Conservation (phyloP, 2,329 filamentous ascomycete species). For the Aspergillus arachidicola region DNA sequence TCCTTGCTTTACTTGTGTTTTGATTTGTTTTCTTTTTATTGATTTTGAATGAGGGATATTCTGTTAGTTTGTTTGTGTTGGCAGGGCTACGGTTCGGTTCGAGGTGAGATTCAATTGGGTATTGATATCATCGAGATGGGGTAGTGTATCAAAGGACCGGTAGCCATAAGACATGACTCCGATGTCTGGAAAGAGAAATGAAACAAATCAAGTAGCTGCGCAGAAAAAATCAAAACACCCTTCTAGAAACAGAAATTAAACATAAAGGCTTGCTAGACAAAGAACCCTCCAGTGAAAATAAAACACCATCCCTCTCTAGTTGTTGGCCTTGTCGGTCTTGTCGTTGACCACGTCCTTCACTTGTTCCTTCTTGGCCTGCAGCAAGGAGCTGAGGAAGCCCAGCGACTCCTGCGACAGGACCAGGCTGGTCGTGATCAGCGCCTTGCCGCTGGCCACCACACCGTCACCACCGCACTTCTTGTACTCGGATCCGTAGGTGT, state of each 20-base stretch:
- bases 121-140: not conserved
- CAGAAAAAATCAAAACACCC: conserved; percentile 2
- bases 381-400: conserved; percentile 60
- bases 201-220: conserved; percentile 5
- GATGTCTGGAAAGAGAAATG: conserved; percentile 1
- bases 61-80: not conserved
- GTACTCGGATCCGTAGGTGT: conserved; percentile 48
- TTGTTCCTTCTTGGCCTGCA: conserved; percentile 66
- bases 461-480: conserved; percentile 57
- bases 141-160: not conserved
- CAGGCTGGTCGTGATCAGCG: conserved; percentile 67
- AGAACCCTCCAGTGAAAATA: not conserved
- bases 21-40: not conserved
- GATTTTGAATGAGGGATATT: fast-evolving
- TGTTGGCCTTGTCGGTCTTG: conserved; percentile 26
- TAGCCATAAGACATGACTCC: conserved; percentile 1
- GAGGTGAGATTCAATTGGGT: not conserved
- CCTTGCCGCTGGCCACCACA: conserved; percentile 69
- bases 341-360: conserved; percentile 60
- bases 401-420: conserved; percentile 68
- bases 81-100: not conserved
- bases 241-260: not conserved
- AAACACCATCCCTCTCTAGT: not conserved
- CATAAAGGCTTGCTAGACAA: not conserved
- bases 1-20: not conserved